Evolutionary conservation across 2,329 filamentous ascomycete species (phyloP), one percentile per base, ranked within the genome.

Genomic region (Verticillium klebahnii): DNA sequence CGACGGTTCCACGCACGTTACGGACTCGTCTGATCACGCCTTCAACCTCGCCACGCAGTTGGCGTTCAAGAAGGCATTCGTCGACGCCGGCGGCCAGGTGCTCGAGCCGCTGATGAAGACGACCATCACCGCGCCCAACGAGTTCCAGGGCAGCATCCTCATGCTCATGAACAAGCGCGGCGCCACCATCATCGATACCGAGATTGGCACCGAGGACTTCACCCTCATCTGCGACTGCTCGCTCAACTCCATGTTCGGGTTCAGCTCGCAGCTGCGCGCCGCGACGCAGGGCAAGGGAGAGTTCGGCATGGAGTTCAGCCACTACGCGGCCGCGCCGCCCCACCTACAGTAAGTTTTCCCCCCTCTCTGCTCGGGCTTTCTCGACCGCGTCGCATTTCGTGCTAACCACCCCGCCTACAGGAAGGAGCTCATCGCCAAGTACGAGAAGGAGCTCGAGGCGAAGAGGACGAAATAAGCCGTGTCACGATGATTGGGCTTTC

Each of bases 71-170:
- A 97, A 97, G 79, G 90, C 92, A 19, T 98, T 99, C 80, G 82
- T 84, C 63, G 87, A 91, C 14, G 92, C 89, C 37, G 85, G 88
- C 59, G 93, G 94, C 2, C 86, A 92, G 70, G 89, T 99, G 11
- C 86, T 99, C 39, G 95, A 99, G 78, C 95, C 95, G 5, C 80
- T 99, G 60, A 99, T 99, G 95, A 98, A 97, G 85, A 97, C 93
- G 0, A 93, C 93, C 64, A 93, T 99, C 71, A 97, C 93, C 36
- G 93, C 95, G 1, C 95, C 95, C 56, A 92, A 91, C 71, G 95
- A 99, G 82, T 99, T 98, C 83, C 95, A 99, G 79, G 95, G 95
- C 73, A 93, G 92, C 74, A 90, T 99, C 67, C 91, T 98, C 61
- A 93, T 93, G 70, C 80, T 99, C 58, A 84, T 99, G 80, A 99